These are phyloP conservation scores for Asclepias syriaca DNA, from an alignment of 257 asterid species.

Conservation along the genomic window DNA sequence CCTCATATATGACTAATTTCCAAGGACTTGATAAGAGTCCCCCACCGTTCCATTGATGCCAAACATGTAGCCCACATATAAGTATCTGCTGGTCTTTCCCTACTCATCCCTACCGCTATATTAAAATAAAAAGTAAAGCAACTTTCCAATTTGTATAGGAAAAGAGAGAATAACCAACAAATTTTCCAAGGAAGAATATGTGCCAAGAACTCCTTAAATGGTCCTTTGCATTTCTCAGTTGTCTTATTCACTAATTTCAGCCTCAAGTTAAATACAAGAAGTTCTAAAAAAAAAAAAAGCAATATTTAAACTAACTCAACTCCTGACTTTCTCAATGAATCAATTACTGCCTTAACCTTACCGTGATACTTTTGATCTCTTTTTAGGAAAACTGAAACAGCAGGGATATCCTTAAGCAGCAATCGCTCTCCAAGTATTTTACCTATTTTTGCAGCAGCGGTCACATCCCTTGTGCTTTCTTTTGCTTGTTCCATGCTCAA, in stretches of 20 bases:
- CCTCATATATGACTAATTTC: no score
- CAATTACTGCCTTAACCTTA: slow-evolving; percentile 81
- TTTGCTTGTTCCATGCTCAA: slow-evolving; percentile 50
- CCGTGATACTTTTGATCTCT: slow-evolving; percentile 84
- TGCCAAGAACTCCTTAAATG: not conserved
- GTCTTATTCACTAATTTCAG: not conserved
- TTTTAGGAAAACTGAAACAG: slow-evolving; percentile 60
- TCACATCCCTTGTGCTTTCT: slow-evolving; percentile 70
- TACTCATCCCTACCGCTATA: no score
- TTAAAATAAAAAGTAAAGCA: no score
- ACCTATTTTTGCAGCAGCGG: slow-evolving; percentile 93
- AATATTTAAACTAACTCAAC: slow-evolving; percentile 46
- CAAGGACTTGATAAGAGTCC: no score
- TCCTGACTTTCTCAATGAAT: slow-evolving; percentile 62
- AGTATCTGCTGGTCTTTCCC: no score
- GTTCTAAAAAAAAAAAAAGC: not conserved
- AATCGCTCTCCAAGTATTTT: slow-evolving; percentile 74
- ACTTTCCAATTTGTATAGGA: not conserved
- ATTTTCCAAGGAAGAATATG: not conserved
- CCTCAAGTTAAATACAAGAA: not conserved
- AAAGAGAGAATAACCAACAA: not conserved
- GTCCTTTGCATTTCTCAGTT: not conserved
- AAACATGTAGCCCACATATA: no score
- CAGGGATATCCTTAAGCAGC: slow-evolving; percentile 57
- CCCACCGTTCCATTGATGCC: no score